Conservation (phyloP, 2,329 filamentous ascomycete genomes). For the Ophiostoma sp. region DNA sequence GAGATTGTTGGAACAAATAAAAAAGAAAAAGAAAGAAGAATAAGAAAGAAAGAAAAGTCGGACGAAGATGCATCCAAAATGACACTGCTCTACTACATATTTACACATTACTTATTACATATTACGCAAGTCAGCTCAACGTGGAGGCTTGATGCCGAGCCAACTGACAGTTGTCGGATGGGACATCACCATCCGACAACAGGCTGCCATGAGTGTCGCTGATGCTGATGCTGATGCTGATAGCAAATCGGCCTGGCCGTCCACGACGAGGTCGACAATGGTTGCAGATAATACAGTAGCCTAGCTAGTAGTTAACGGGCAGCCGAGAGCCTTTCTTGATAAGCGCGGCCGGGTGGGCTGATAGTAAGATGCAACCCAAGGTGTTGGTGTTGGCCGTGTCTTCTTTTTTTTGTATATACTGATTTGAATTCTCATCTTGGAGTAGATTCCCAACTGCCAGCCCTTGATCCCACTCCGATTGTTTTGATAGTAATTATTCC, state of each 20-base stretch:
- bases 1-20: neutral
- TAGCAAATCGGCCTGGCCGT: neutral
- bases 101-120: neutral
- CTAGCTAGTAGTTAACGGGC: neutral
- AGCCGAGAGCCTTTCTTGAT: neutral
- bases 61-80: neutral
- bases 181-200: too few species aligned
- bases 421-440: neutral
- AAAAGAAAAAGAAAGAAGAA: neutral
- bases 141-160: neutral
- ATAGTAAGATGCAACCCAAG: neutral
- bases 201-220: neutral
- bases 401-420: neutral
- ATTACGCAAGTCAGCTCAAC: neutral
- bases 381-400: neutral
- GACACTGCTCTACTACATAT: neutral
- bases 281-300: neutral
- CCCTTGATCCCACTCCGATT: too few species aligned
- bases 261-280: neutral
- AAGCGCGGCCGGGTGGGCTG: neutral
- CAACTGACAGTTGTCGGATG: too few species aligned
- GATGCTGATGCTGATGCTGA: too few species aligned
- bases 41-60: too few species aligned
- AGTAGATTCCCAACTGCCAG: too few species aligned
- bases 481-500: too few species aligned